Evolutionary conservation across 805 yeast species (phyloP).

Genomic region (Nakazawaea ernobii): DNA sequence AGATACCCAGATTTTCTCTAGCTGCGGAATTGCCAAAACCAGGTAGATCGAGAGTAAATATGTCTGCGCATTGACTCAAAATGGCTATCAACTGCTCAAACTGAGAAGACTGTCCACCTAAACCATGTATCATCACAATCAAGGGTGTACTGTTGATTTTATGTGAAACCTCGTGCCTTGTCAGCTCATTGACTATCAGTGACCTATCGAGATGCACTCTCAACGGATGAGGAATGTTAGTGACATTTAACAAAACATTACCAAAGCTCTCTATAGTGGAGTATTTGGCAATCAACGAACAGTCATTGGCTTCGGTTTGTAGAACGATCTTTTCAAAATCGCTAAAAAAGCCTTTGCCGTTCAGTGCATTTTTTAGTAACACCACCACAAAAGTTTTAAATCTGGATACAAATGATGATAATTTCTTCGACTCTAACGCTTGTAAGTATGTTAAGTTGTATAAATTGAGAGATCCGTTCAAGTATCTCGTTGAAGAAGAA

Average conservation of each 20-base stretch:
- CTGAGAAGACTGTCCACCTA: constrained; percentile 87
- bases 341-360: constrained; percentile 16
- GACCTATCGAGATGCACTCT: constrained; percentile 26
- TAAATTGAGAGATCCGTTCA: constrained; percentile 1
- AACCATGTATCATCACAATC: constrained; percentile 71
- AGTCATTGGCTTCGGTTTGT: constrained; percentile 45
- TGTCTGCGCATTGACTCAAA: constrained; percentile 55
- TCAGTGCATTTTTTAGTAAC: not conserved
- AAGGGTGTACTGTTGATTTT: constrained; percentile 50
- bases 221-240: constrained; percentile 49
- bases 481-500: not conserved
- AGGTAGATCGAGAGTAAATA: constrained; percentile 75
- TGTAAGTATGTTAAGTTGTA: constrained; percentile 3
- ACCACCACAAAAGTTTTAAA: not conserved
- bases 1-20: constrained; percentile 8
- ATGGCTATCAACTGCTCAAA: constrained; percentile 68
- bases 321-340: constrained; percentile 38
- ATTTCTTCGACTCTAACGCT: not conserved
- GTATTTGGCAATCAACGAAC: constrained; percentile 47
- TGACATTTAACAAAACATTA: constrained; percentile 31
- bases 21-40: constrained; percentile 66
- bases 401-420: not conserved
- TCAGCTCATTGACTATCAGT: not conserved
- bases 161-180: constrained; percentile 10
- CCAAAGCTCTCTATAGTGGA: constrained; percentile 33